Percentiles rank a stretch among this genome's conserved stretches.
Evolutionary conservation across 345 rosid genomes (phyloP).

Genomic region (Trapa bicornis): DNA sequence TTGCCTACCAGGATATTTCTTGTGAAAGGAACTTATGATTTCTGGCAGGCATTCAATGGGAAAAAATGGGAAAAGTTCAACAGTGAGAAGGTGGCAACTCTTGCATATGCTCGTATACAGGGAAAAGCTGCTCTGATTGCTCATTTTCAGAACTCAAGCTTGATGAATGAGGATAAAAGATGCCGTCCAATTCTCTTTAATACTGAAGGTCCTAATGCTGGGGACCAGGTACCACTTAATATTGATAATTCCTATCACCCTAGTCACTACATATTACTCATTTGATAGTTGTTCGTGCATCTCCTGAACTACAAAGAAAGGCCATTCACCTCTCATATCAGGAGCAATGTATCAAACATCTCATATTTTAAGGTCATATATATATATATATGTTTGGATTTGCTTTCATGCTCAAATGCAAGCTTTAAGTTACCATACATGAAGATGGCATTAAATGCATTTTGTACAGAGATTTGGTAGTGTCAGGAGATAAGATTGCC

Average conservation of each 20-base stretch:
- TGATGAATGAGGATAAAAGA: slow-evolving; percentile 70
- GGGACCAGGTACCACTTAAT: slow-evolving; percentile 42
- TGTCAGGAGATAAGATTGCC: not conserved
- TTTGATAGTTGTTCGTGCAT: not conserved
- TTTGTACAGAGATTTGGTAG: not conserved
- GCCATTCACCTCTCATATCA: not conserved
- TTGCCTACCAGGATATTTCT: slow-evolving; percentile 2
- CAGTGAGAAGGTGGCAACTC: slow-evolving; percentile 63
- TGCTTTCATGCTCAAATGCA: not conserved
- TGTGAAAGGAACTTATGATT: not conserved
- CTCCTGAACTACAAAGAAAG: not conserved
- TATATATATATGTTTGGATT: no score
- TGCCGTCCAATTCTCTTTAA: slow-evolving; percentile 68
- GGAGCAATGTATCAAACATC: no score
- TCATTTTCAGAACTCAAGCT: slow-evolving; percentile 72
- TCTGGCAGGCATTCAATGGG: slow-evolving; percentile 52
- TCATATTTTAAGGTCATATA: no score
- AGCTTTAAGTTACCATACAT: not conserved
- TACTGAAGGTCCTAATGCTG: slow-evolving; percentile 61
- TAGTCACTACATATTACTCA: no score
- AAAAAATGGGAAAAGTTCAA: slow-evolving; percentile 83
- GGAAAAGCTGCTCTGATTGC: slow-evolving; percentile 61
- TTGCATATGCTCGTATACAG: slow-evolving; percentile 72
- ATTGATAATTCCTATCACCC: not conserved
- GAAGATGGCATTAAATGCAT: not conserved